Evolutionary conservation across 345 rosid genomes (phyloP).

Genomic region (Xanthoceras sorbifolium): DNA sequence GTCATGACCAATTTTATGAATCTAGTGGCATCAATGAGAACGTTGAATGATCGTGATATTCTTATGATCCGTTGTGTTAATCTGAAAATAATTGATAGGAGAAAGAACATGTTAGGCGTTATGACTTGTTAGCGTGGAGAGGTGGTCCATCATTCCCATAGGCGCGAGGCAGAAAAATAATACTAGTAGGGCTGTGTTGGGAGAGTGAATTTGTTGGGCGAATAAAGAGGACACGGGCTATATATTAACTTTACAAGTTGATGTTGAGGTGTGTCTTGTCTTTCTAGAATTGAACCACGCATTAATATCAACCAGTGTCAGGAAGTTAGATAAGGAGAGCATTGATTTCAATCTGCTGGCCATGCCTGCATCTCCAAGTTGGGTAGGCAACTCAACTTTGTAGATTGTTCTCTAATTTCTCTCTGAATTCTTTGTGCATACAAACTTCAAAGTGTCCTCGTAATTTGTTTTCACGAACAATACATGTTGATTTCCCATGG

Average conservation of each 20-base stretch:
- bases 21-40: not conserved
- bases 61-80: not conserved
- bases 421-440: not conserved
- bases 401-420: not conserved
- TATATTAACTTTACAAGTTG: not conserved
- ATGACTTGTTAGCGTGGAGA: not conserved
- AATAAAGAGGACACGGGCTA: not conserved
- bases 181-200: not conserved
- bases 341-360: not conserved
- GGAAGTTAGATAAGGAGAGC: not conserved
- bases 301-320: not conserved
- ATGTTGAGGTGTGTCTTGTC: not conserved
- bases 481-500: not conserved
- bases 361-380: not conserved
- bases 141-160: not conserved
- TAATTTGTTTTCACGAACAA: not conserved
- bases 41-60: not conserved
- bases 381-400: not conserved
- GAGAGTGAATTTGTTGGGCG: not conserved
- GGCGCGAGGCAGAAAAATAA: not conserved
- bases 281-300: conserved; percentile 5
- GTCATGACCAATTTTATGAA: not conserved
- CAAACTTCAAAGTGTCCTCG: not conserved
- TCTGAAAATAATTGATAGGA: not conserved
- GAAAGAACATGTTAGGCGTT: not conserved